Evolutionary conservation across 371 early-diverging fungal genomes (phyloP).

Genomic region (Rhizopus sp.): DNA sequence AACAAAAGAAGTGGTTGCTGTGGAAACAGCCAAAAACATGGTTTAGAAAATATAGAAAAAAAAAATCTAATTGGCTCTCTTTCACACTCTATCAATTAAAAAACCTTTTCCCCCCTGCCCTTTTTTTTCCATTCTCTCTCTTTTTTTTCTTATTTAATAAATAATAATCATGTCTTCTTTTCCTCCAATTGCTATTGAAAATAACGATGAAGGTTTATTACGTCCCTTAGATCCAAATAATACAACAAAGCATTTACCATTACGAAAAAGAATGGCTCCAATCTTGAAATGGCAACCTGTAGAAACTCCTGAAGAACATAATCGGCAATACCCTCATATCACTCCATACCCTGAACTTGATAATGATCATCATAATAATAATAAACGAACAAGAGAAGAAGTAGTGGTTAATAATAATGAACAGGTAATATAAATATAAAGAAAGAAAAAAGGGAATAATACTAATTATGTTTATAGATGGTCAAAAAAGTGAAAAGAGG

Average conservation of each 20-base stretch:
- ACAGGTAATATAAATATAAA: background rate
- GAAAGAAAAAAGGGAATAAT: background rate
- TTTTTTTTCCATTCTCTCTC: background rate
- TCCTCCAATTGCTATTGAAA: conserved; percentile 4
- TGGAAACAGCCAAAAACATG: background rate
- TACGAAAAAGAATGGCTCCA: conserved; percentile 34
- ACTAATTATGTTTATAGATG: conserved; percentile 7
- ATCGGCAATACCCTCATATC: conserved; percentile 17
- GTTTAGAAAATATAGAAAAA: background rate
- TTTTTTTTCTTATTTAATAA: conserved; percentile 12
- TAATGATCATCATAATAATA: conserved; percentile 1
- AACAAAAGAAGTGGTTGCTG: background rate
- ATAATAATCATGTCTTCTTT: background rate
- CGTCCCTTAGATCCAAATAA: conserved; percentile 16
- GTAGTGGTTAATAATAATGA: conserved; percentile 1
- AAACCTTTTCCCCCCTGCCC: conserved; percentile 2
- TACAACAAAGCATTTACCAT: conserved; percentile 24
- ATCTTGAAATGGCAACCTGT: conserved; percentile 38
- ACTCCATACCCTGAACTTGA: conserved; percentile 16
- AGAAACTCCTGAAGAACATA: conserved; percentile 35
- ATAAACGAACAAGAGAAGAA: conserved; percentile 12
- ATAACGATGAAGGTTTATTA: conserved; percentile 7
- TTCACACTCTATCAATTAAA: background rate
- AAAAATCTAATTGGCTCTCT: background rate
- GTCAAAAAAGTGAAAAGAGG: conserved; percentile 30